Percentiles rank a stretch among this genome's conserved stretches.
These are phyloP conservation scores for Didymella pomorum DNA, from an alignment of 2,329 filamentous ascomycete species.

Conservation along the genomic window DNA sequence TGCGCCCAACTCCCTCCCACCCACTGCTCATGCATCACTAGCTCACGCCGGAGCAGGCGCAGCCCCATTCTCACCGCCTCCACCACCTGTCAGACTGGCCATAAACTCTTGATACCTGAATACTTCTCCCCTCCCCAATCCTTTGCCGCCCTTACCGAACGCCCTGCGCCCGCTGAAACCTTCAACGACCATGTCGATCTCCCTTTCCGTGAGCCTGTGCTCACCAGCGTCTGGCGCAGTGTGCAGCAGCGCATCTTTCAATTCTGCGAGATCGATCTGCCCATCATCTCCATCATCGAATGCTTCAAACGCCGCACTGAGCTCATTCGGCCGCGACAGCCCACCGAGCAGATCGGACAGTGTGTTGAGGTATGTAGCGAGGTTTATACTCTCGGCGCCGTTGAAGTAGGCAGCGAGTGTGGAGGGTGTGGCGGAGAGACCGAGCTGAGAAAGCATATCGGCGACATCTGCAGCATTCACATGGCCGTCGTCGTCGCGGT, in stretches of 20 bases:
- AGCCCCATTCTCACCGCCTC: conserved; percentile 17
- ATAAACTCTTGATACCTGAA: conserved; percentile 97
- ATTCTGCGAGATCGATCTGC: conserved; percentile 82
- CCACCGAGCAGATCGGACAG: conserved; percentile 77
- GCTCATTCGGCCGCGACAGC: conserved; percentile 79
- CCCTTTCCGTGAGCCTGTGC: conserved; percentile 53
- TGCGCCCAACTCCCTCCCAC: neutral
- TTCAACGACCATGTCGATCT: conserved; percentile 86
- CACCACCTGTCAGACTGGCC: conserved; percentile 55
- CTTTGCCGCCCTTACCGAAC: conserved; percentile 70
- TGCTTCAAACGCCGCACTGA: conserved; percentile 88
- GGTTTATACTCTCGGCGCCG: conserved; percentile 74
- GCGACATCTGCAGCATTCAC: conserved; percentile 84
- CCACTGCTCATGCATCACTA: neutral
- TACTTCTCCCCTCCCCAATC: conserved; percentile 75
- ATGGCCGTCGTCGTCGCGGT: conserved; percentile 84
- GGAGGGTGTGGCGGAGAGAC: conserved; percentile 74
- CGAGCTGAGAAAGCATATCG: conserved; percentile 86
- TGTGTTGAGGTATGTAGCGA: conserved; percentile 85
- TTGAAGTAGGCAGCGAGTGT: conserved; percentile 84
- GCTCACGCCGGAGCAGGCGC: neutral
- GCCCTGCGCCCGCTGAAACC: conserved; percentile 86
- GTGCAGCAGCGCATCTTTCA: conserved; percentile 82
- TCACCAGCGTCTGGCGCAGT: conserved; percentile 73
- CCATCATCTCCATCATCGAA: conserved; percentile 97